Conservation (phyloP, 1,284 basidiomycete species). For the Malassezia psittaci region DNA sequence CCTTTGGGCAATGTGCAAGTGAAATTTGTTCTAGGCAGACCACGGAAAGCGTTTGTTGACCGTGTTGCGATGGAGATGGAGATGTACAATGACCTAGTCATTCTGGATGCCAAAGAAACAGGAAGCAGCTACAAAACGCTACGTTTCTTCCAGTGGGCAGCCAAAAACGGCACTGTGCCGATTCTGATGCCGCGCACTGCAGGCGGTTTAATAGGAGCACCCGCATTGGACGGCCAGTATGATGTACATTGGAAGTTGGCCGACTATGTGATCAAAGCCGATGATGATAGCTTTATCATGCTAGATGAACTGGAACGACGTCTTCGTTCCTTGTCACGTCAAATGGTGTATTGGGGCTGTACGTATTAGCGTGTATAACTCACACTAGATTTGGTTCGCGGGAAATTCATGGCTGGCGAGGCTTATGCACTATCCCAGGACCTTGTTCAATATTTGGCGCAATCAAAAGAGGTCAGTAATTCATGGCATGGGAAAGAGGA, state of each 20-base stretch:
- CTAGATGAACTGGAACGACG: constrained; percentile 45
- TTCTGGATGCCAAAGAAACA: constrained; percentile 74
- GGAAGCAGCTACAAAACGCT: constrained; percentile 84
- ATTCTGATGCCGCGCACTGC: constrained; percentile 20
- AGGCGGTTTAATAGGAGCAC: constrained; percentile 57
- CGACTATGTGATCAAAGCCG: constrained; percentile 46
- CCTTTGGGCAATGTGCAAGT: constrained; percentile 63
- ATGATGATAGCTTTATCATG: constrained; percentile 43
- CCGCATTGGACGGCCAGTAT: constrained; percentile 47
- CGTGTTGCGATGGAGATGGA: constrained; percentile 81
- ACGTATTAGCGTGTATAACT: constrained; percentile 8
- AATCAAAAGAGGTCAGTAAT: constrained; percentile 60
- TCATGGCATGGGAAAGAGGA: constrained; percentile 80
- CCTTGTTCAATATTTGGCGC: constrained; percentile 77
- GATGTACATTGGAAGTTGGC: constrained; percentile 44
- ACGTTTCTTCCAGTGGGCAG: constrained; percentile 74
- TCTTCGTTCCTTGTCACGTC: constrained; percentile 37
- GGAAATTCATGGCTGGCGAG: constrained; percentile 92
- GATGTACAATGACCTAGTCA: constrained; percentile 76
- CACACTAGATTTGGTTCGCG: constrained; percentile 67
- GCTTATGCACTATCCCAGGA: constrained; percentile 82
- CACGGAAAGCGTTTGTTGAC: constrained; percentile 66
- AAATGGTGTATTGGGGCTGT: constrained; percentile 44
- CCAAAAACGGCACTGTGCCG: constrained; percentile 85
- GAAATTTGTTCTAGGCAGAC: constrained; percentile 81